Conservation (phyloP, 345 rosid species). For the Populus alba region DNA sequence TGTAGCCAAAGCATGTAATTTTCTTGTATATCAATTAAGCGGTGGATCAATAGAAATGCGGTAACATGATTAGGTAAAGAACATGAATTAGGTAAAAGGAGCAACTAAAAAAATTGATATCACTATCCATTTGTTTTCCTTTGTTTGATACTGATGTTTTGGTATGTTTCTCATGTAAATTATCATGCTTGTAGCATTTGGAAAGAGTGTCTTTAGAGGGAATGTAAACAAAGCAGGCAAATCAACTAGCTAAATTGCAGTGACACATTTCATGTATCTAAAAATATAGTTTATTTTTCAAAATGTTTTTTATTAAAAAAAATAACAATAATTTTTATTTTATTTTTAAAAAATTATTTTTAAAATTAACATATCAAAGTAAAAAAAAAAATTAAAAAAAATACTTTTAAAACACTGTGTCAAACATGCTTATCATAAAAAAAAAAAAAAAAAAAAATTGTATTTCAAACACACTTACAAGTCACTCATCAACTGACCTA, state of each 20-base stretch:
- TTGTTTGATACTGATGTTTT: neutral
- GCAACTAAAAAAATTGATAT: neutral
- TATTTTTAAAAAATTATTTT: too few relatives aligned
- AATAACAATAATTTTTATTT: too few relatives aligned
- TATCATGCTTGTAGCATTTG: neutral
- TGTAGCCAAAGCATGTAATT: constrained; percentile 3
- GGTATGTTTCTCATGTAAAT: neutral
- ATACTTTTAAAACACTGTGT: too few relatives aligned
- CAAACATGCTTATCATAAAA: too few relatives aligned
- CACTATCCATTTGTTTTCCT: neutral
- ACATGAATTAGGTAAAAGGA: constrained; percentile 17
- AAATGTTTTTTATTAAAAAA: too few relatives aligned
- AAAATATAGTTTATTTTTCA: too few relatives aligned
- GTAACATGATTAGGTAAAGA: constrained; percentile 27
- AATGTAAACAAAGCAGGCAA: neutral
- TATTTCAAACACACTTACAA: neutral
- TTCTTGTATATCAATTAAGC: neutral
- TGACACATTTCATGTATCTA: neutral
- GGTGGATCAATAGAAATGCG: constrained; percentile 6
- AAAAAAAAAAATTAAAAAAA: too few relatives aligned
- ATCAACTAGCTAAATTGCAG: too few relatives aligned
- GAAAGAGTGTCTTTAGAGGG: neutral
- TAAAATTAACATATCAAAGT: too few relatives aligned
- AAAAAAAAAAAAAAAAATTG: too few relatives aligned
- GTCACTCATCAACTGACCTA: neutral